These are phyloP conservation scores for Cyclocybe aegerita DNA, from an alignment of 768 basidiomycete species.

Conservation along the genomic window DNA sequence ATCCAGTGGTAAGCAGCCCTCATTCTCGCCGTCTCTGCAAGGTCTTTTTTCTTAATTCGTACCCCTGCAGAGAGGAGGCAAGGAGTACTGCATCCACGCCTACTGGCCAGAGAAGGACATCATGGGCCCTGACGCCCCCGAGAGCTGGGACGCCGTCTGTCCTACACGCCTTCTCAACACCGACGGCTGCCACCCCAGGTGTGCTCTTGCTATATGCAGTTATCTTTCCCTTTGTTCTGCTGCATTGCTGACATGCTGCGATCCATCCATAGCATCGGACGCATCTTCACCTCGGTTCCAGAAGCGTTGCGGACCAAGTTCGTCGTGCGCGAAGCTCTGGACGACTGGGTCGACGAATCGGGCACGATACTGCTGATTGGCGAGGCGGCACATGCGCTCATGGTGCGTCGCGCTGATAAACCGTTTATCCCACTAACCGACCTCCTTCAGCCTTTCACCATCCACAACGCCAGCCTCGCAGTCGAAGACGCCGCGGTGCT, in stretches of 20 bases:
- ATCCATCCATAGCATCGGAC: slow-evolving; percentile 26
- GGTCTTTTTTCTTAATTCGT: neutral
- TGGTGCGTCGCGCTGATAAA: slow-evolving; percentile 31
- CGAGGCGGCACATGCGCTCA: slow-evolving; percentile 55
- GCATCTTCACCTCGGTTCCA: slow-evolving; percentile 31
- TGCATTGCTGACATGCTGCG: too few species aligned
- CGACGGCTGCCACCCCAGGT: slow-evolving; percentile 21
- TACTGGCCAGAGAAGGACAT: slow-evolving; percentile 36
- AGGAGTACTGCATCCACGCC: slow-evolving; percentile 33
- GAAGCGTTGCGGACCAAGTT: slow-evolving; percentile 36
- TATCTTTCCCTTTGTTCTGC: too few species aligned
- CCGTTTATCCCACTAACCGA: slow-evolving; percentile 2
- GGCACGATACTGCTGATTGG: slow-evolving; percentile 49
- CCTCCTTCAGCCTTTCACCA: slow-evolving; percentile 41
- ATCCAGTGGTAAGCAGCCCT: slow-evolving; percentile 24
- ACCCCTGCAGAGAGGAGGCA: slow-evolving; percentile 32
- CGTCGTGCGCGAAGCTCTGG: slow-evolving; percentile 30
- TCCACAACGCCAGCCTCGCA: slow-evolving; percentile 45
- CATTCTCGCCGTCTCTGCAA: neutral
- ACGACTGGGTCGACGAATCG: slow-evolving; percentile 50
- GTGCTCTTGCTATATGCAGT: neutral
- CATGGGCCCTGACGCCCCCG: slow-evolving; percentile 20
- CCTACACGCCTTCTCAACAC: slow-evolving; percentile 33
- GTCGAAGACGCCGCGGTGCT: slow-evolving; percentile 60
- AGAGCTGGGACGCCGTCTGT: slow-evolving; percentile 33